Evolutionary conservation across 2,329 filamentous ascomycete species (phyloP), one percentile per base, ranked within the genome.

Genomic region (Hypocreales sp.): DNA sequence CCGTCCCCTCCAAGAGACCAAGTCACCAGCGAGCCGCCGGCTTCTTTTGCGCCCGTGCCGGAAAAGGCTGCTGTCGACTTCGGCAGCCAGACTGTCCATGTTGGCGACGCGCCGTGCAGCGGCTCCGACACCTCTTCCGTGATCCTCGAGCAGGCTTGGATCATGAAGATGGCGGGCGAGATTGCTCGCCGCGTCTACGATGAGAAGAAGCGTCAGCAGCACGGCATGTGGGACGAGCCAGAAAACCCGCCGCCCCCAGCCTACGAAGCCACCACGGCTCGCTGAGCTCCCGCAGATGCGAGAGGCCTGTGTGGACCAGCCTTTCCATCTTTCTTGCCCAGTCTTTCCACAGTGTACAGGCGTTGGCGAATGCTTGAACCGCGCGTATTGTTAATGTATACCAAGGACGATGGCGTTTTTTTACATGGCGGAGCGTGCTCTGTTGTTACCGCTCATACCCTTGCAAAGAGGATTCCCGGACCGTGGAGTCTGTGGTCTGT

Each of bases 111-210:
- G 45, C 47, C 33, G 42, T 37, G 38, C 19, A 33, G 38, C 14
- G 37, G 37, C 28, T 64, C 61, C 1, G 65, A 69, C 18, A 60
- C 56, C 5, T 61, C 64, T 9, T 67, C 67, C 0, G 61, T 65
- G 16, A 80, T 83, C 26, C 58, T 82, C 15, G 79, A 84, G 47
- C 77, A 83, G 49, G 81, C 80, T 3, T 90, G 81, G 79, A 79
- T 90, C 55, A 73, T 78, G 58, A 90, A 93, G 59, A 90, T 98
- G 71, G 86, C 87, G 5, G 77, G 76, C 36, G 90, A 95, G 51
- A 87, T 95, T 41, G 83, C 84, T 20, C 64, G 75, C 27, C 78
- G 82, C 30, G 83, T 92, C 37, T 81, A 87, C 38, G 81, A 93
- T 40, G 81, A 93, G 55, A 90, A 93, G 54, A 59, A 63, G 29